Evolutionary conservation across 441 rosid genomes (phyloP).

Genomic region (Cnidoscolus chayamansa): DNA sequence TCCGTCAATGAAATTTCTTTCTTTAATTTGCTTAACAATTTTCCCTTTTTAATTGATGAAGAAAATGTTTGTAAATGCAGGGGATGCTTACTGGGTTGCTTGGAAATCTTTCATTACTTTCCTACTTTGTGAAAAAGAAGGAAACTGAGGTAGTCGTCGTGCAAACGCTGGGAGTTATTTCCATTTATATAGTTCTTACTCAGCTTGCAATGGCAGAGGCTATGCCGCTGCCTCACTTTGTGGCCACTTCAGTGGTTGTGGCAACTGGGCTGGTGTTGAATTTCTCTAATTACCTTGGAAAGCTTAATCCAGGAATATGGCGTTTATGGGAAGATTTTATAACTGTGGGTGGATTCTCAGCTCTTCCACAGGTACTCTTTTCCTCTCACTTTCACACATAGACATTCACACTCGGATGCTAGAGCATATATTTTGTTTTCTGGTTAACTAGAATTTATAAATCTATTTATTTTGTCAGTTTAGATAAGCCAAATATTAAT

Average conservation of each 20-base stretch:
- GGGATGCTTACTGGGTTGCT: conserved; percentile 85
- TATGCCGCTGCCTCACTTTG: conserved; percentile 65
- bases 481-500: not conserved
- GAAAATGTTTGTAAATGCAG: conserved; percentile 39
- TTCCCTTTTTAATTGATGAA: not conserved
- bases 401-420: not conserved
- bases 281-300: conserved; percentile 48
- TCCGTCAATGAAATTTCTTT: no score
- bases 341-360: conserved; percentile 72
- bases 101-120: conserved; percentile 82
- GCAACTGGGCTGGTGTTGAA: conserved; percentile 55
- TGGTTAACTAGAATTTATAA: not conserved
- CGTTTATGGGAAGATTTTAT: conserved; percentile 78
- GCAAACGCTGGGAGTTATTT: conserved; percentile 78
- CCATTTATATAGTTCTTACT: conserved; percentile 49
- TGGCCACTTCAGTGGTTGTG: conserved; percentile 53
- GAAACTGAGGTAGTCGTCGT: conserved; percentile 74
- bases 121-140: conserved; percentile 76
- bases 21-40: not conserved
- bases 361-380: conserved; percentile 65
- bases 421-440: not conserved
- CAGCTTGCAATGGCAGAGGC: conserved; percentile 90
- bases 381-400: conserved; percentile 8
- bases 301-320: conserved; percentile 55
- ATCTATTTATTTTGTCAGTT: not conserved